phyloP scores from a whole-genome alignment of 306 rosid species.

The Sesbania bispinosa region DNA sequence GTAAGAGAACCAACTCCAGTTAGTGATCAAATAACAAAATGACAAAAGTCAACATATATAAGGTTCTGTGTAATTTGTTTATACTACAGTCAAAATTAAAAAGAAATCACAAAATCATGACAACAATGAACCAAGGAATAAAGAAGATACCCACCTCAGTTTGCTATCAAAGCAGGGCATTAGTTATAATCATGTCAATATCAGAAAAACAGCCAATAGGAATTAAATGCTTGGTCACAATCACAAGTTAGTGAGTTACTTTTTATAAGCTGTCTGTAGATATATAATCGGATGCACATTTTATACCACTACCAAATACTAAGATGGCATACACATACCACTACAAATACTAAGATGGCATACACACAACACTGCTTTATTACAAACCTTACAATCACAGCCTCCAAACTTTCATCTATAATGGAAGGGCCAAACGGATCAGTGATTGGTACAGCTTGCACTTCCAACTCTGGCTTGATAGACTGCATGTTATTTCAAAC shows the following conservation, averaged over 20 bases:
- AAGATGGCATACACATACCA: too few species aligned
- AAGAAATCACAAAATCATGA: constrained; percentile 14
- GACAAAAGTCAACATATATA: neutral
- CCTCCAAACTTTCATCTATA: constrained; percentile 69
- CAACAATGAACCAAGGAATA: neutral
- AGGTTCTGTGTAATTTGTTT: constrained; percentile 2
- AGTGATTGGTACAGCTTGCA: constrained; percentile 63
- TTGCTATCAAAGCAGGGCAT: neutral
- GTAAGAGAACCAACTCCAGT: constrained; percentile 31
- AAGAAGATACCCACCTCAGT: neutral
- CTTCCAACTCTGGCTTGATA: constrained; percentile 63
- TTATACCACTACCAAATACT: constrained; percentile 3
- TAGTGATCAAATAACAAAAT: constrained; percentile 11
- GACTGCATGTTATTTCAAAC: constrained; percentile 45
- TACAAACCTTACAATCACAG: constrained; percentile 83
- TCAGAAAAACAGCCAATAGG: neutral
- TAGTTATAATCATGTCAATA: neutral
- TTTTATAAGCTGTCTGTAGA: neutral
- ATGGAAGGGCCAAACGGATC: constrained; percentile 91
- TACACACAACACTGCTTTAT: constrained; percentile 1
- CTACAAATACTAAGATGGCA: neutral
- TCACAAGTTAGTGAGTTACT: neutral
- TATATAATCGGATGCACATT: neutral
- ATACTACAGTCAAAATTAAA: neutral
- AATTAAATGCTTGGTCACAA: neutral